Conservation (phyloP, 2,329 filamentous ascomycete species). For the Sclerotinia spermophila region DNA sequence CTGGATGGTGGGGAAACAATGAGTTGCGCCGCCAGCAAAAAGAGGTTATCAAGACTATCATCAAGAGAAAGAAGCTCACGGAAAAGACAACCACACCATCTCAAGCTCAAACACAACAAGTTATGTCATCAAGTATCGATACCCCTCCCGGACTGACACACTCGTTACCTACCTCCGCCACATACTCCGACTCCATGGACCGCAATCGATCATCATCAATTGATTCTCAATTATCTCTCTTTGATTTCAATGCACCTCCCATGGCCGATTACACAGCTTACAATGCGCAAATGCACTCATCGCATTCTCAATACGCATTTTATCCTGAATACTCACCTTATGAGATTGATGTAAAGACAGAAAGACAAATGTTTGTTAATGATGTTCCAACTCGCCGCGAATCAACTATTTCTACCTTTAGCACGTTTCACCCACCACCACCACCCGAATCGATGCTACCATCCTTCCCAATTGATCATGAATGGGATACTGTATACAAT, state of each 20-base stretch:
- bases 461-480: constrained; percentile 61
- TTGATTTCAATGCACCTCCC: constrained; percentile 65
- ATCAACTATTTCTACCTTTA: constrained; percentile 88
- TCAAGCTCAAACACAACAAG: constrained; percentile 48
- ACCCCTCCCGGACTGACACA: constrained; percentile 77
- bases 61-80: constrained; percentile 92
- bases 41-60: constrained; percentile 93
- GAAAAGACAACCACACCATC: constrained; percentile 67
- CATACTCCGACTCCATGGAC: constrained; percentile 70
- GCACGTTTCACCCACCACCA: constrained; percentile 79
- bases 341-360: constrained; percentile 94
- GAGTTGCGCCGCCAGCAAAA: constrained; percentile 83
- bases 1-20: constrained; percentile 95
- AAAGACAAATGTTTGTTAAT: constrained; percentile 89
- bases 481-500: constrained; percentile 69
- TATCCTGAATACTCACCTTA: constrained; percentile 70
- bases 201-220: constrained; percentile 73
- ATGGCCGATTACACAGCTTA: constrained; percentile 58
- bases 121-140: constrained; percentile 47
- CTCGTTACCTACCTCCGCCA: constrained; percentile 76
- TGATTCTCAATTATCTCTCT: constrained; percentile 72
- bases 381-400: constrained; percentile 81
- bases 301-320: constrained; percentile 44
- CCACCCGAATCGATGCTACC: constrained; percentile 64
- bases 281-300: constrained; percentile 56